Evolutionary conservation across 2,329 filamentous ascomycete genomes (phyloP).

Genomic region (Fusarium staphyleae): DNA sequence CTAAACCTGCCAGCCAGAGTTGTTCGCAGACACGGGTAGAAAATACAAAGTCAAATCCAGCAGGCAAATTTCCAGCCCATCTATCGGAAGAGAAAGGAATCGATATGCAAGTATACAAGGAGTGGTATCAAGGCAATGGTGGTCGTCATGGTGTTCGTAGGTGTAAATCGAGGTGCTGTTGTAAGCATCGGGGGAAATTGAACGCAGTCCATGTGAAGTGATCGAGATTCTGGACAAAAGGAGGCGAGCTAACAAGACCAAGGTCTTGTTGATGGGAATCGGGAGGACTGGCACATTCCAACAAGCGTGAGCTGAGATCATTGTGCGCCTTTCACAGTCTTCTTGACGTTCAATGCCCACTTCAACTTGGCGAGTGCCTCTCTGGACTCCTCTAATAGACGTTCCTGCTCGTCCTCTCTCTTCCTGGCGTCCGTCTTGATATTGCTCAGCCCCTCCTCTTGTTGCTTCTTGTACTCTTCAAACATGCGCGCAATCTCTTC

Average conservation of each 20-base stretch:
- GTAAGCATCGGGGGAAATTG: slow-evolving; percentile 9
- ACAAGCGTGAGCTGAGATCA: slow-evolving; percentile 42
- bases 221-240: not conserved
- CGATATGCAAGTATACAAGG: slow-evolving; percentile 28
- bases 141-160: slow-evolving; percentile 33
- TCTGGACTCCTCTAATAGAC: slow-evolving; percentile 63
- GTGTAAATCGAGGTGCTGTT: slow-evolving; percentile 17
- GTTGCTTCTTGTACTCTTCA: slow-evolving; percentile 68
- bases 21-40: slow-evolving; percentile 22
- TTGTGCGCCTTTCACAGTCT: slow-evolving; percentile 63
- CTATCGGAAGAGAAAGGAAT: slow-evolving; percentile 29
- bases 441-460: slow-evolving; percentile 65
- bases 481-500: slow-evolving; percentile 66
- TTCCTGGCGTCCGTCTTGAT: slow-evolving; percentile 65
- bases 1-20: slow-evolving; percentile 21
- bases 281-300: not conserved
- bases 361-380: slow-evolving; percentile 71
- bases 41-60: slow-evolving; percentile 34
- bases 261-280: not conserved
- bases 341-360: slow-evolving; percentile 75
- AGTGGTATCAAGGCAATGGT: slow-evolving; percentile 38
- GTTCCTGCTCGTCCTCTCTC: slow-evolving; percentile 68
- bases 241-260: not conserved
- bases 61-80: slow-evolving; percentile 36
- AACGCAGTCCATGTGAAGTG: slow-evolving; percentile 9